Conservation (phyloP, 805 yeast genomes). For the Hanseniaspora jakobsenii region DNA sequence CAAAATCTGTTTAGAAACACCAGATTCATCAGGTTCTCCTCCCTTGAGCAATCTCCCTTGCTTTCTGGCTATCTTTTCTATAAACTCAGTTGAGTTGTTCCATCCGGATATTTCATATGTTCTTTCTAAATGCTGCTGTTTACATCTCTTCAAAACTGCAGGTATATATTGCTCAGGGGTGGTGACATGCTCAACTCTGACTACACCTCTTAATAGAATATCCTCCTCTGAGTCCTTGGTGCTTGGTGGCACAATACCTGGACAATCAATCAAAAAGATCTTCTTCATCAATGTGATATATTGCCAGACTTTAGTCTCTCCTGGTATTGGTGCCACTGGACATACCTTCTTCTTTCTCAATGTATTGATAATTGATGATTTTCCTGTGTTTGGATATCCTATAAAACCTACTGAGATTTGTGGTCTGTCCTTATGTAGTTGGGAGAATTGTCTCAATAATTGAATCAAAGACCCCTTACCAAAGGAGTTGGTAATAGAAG, state of each 20-base stretch:
- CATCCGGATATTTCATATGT: conserved; percentile 92
- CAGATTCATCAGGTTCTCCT: conserved; percentile 93
- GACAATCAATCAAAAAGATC: conserved; percentile 91
- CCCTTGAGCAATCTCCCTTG: conserved; percentile 89
- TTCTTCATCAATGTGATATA: conserved; percentile 94
- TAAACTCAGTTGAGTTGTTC: conserved; percentile 64
- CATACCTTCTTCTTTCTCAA: conserved; percentile 91
- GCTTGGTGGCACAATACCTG: conserved; percentile 97
- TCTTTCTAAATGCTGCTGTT: conserved; percentile 80
- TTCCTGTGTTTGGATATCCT: conserved; percentile 98
- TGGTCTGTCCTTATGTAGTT: conserved; percentile 81
- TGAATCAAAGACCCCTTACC: conserved; percentile 96
- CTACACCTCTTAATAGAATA: conserved; percentile 90
- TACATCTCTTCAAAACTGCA: conserved; percentile 71
- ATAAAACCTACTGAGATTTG: conserved; percentile 95
- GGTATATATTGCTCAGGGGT: conserved; percentile 93
- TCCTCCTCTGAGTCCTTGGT: conserved; percentile 81
- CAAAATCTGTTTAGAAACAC: conserved; percentile 78
- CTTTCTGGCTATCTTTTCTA: conserved; percentile 84
- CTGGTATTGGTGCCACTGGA: conserved; percentile 95
- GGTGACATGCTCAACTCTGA: conserved; percentile 94
- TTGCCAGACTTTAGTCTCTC: conserved; percentile 99
- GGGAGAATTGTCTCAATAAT: conserved; percentile 80
- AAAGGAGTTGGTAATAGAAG: conserved; percentile 91
- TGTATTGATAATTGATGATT: conserved; percentile 89